Evolutionary conservation across 345 rosid species (phyloP), one percentile per base, ranked within the genome.

Genomic region (Boechera stricta): DNA sequence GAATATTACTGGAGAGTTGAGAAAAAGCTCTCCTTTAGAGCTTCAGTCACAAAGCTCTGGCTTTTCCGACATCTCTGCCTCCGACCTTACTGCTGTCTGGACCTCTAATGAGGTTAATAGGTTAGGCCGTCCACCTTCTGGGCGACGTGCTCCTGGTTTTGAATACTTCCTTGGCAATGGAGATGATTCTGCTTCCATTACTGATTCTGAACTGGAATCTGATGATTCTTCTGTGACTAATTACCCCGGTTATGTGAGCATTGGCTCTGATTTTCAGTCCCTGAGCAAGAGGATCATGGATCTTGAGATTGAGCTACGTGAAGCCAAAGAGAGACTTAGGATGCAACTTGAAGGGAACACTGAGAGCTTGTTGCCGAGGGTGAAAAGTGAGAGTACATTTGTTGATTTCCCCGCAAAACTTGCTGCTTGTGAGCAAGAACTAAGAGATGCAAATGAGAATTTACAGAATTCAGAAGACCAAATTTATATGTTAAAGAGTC

Each of bases 191-290:
- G 86, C 88, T 67, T 88, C 89, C 18, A 29, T 80, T 59, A 79
- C 92, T 1, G 97, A 94, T 78, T 92, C 91, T 15, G 97, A 90
- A 28, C 38, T 79, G 0, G 95, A 90, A 73, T 89, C 88, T n/a
- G 92, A 87, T 69, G 85, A 85, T 72, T 91, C 92, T 56, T 94
- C 97, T 10, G 85, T 89, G 32, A 83, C 84, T 74, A 89, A 88
- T 78, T 85, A 81, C 78, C 84, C 87, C 1, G 81, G 80, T 78
- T 64, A 82, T 26, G 79, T 82, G 42, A 74, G 85, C 26, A 79
- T 79, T 69, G 83, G 83, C 62, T 72, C 78, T 66, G 90, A 82
- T 60, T 86, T 80, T 67, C 91, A 87, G 73, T 85, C 76, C 41
- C 32, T 81, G 61, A 84, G 72, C 21, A 75, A 79, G 74, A 84